Base-by-base conservation (phyloP, 1,284 basidiomycete genomes). In the Ceratobasidium sp. region DNA sequence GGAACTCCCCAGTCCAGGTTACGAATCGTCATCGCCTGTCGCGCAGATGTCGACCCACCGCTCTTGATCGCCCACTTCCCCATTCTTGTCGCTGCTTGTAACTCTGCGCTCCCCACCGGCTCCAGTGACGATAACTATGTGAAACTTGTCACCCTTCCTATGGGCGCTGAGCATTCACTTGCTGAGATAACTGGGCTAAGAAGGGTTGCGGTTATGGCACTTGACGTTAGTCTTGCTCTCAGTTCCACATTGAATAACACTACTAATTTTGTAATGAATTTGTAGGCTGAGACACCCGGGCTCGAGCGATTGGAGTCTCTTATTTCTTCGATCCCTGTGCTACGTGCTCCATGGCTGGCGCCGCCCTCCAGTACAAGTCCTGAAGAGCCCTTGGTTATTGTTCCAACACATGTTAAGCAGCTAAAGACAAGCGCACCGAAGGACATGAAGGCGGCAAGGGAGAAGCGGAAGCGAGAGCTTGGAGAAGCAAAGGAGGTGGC, bases 371-470 rank as follows among this genome's bases (percentile, higher is more conserved):
- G 72, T 36, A 22, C 69, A 54, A 51, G 33, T 67, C 36, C 36
- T 5, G 66, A 77, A 63, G 66, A 76, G 56, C 76, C 77, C 66
- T 65, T 76, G 24, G 15, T 48, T 24, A 31, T 76, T n/a, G 84
- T 93, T 50, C 90, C 92, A 4, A 93, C 95, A 0, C 91, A 94
- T 79, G 87, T 96, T 80, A 97, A 97, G 81, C 94, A 95, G 76
- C 82, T 96, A n/a, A 88, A 87, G 27, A 97, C 95, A 0, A 90
- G 90, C 27, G 88, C 89, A 1, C 95, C 95, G 0, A 90, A 88
- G 78, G 93, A 97, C 80, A 90, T 93, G 86, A 91, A 88, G 78
- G 87, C 85, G 29, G 89, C 90, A 50, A 96, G 93, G 81, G 87
- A 89, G 73, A 81, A 85, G 74, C 87, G 94, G 73, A 80, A 85